These are phyloP conservation scores for Myriosclerotinia duriaeana DNA, from an alignment of 2,329 filamentous ascomycete genomes.

Conservation along the genomic window DNA sequence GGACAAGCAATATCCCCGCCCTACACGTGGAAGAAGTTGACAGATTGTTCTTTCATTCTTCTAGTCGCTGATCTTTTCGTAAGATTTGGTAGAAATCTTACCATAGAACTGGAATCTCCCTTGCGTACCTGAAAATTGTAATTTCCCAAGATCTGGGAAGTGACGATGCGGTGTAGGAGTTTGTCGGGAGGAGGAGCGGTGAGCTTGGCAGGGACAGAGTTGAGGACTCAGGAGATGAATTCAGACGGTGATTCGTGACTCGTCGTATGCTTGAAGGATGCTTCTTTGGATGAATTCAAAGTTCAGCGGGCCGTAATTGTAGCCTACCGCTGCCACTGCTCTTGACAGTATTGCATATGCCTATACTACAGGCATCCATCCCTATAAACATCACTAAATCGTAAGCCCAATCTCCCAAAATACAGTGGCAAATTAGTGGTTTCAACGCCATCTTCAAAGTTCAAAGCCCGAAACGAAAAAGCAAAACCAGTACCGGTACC, in stretches of 20 bases:
- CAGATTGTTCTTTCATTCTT: neutral
- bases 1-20: neutral
- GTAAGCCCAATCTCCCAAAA: neutral
- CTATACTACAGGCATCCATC: neutral
- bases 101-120: neutral
- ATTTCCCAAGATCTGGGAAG: slow-evolving; percentile 10
- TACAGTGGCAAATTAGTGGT: slow-evolving; percentile 9
- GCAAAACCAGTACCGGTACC: neutral
- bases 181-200: neutral
- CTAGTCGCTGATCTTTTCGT: slow-evolving; percentile 1
- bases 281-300: neutral
- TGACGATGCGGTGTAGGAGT: slow-evolving; percentile 4
- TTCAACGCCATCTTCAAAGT: slow-evolving; percentile 5
- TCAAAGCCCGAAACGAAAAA: neutral
- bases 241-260: slow-evolving; percentile 6
- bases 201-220: slow-evolving; percentile 4
- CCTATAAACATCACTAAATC: neutral
- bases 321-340: neutral
- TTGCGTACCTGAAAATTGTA: neutral
- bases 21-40: slow-evolving; percentile 1
- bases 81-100: neutral
- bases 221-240: too few relatives aligned
- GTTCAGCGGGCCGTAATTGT: neutral
- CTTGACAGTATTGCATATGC: neutral
- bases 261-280: neutral